Base-by-base conservation (phyloP, 2,329 filamentous ascomycete species). In the Xylariaceae sp. region DNA sequence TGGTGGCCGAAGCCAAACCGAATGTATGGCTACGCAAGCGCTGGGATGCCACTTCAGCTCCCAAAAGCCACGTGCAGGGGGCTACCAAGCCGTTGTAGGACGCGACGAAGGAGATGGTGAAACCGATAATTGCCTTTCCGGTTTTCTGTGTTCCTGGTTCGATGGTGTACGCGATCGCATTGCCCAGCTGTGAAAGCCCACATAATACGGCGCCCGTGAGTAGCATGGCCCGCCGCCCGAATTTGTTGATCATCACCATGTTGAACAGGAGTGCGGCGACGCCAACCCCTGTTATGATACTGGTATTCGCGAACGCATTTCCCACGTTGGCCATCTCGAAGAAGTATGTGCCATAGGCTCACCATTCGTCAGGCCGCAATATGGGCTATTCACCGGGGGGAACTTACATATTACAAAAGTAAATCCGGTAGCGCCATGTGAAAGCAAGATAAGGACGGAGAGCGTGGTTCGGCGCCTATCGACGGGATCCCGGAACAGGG, bases 281-380 rank as follows among this genome's bases (percentile, higher is more conserved):
- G 15, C 80, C 79, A 45, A 81, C 73, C 6, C 73, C 74, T 29
- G 71, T 76, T 13, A 83, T 71, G 43, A 83, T 79, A 62, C 80
- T 81, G 13, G 75, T 71, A 67, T 82, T 83, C 61, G 77, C 75
- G 63, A 83, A 83, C 8, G 80, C 73, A 46, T 78, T 72, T 32
- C 76, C 72, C 4, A 83, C 77, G 43, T 76, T 72, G 34, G 80
- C 79, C 76, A 83, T 82, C 61, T 78, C 74, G 63, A 84, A 80
- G 71, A 83, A 83, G 65, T 83, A 84, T 1, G 80, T 82, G 21
- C 74, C 73, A 59, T 79, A 80, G 1, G 76, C 78, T 80, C 13
- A 12, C 29, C 64, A 61, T 22, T 7, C 40, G 22, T 57, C 7
- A 54, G 10, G 9, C 32, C 56, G 30, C 9, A 22, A 5, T 29